These are phyloP conservation scores for Suillus bovinus DNA, from an alignment of 768 basidiomycete genomes.

Conservation along the genomic window DNA sequence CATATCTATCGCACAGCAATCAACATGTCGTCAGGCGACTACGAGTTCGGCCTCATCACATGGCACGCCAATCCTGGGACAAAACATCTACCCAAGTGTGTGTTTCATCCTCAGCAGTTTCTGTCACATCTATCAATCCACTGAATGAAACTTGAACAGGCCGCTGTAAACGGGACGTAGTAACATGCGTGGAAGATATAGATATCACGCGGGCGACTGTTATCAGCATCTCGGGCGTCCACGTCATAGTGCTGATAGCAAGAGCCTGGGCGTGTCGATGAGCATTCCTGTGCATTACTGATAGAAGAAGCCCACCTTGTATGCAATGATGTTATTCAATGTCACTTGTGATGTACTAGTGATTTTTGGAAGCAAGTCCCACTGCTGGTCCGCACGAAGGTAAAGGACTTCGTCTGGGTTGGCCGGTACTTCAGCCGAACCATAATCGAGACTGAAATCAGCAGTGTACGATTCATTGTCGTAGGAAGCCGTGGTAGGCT, in stretches of 20 bases:
- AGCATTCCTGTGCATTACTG: not conserved
- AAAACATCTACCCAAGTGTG: constrained; percentile 31
- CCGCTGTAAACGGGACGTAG: constrained; percentile 16
- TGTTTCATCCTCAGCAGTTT: constrained; percentile 23
- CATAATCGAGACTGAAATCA: constrained; percentile 20
- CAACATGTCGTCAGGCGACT: not conserved
- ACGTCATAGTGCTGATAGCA: constrained; percentile 57
- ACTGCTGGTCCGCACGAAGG: constrained; percentile 14
- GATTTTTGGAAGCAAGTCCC: constrained; percentile 25
- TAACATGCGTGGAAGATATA: constrained; percentile 20
- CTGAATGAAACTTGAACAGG: constrained; percentile 30
- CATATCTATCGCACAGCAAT: not conserved
- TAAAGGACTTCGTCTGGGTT: constrained; percentile 11
- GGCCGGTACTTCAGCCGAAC: not conserved
- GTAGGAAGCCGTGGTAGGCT: constrained; percentile 18
- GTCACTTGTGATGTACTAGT: constrained; percentile 26
- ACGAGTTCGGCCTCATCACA: constrained; percentile 25
- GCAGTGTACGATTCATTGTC: constrained; percentile 7
- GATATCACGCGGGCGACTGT: constrained; percentile 41
- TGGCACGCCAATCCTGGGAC: constrained; percentile 32
- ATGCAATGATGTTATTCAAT: constrained; percentile 41
- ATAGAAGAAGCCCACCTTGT: constrained; percentile 43
- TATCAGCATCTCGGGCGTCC: constrained; percentile 58
- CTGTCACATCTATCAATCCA: constrained; percentile 18
- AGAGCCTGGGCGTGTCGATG: constrained; percentile 43